phyloP scores from a whole-genome alignment of 495 filamentous ascomycete genomes.

The Daldinia bambusicola region DNA sequence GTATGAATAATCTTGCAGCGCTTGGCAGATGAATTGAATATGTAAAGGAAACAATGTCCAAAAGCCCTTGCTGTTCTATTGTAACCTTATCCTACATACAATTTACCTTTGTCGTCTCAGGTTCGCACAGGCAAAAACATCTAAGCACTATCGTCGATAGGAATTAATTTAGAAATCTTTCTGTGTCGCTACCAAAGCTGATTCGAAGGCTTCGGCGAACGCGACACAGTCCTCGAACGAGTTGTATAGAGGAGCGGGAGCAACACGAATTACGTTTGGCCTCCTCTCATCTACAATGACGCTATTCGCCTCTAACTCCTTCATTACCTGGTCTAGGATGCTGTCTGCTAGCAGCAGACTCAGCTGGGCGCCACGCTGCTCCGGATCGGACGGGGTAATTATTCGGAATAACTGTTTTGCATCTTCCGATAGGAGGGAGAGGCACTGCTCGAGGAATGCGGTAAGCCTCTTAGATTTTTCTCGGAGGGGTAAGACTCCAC shows the following conservation, averaged over 20 bases:
- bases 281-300: constrained; percentile 89
- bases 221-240: constrained; percentile 79
- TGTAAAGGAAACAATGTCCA: background rate
- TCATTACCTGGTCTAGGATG: constrained; percentile 75
- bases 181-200: constrained; percentile 57
- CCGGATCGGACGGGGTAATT: constrained; percentile 80
- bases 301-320: constrained; percentile 71
- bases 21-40: background rate
- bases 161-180: constrained; percentile 13
- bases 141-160: background rate
- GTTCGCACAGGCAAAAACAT: background rate
- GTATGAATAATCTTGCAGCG: background rate
- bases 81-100: constrained; percentile 22
- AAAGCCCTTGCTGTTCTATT: constrained; percentile 7
- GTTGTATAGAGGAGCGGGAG: constrained; percentile 92
- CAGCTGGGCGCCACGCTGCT: constrained; percentile 85
- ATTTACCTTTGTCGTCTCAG: constrained; percentile 4
- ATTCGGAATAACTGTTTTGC: constrained; percentile 69
- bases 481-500: constrained; percentile 73
- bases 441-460: constrained; percentile 78
- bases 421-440: constrained; percentile 60
- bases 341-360: constrained; percentile 75
- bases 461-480: constrained; percentile 81
- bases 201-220: constrained; percentile 74
- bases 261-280: constrained; percentile 92